Conservation (phyloP, 495 filamentous ascomycete species). For the Xylaria bambusicola region DNA sequence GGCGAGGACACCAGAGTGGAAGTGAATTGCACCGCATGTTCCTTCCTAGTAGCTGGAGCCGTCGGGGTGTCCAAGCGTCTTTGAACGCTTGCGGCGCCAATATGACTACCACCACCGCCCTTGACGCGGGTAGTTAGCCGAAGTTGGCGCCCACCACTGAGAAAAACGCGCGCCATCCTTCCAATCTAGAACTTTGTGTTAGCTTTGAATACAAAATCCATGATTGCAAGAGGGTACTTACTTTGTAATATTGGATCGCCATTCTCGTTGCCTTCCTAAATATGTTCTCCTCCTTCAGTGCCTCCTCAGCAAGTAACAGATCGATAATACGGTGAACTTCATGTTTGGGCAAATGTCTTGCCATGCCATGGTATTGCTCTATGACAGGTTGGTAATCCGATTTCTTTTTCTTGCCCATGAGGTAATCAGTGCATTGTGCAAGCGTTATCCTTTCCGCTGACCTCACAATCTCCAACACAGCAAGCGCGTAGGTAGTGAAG, state of each 20-base stretch:
- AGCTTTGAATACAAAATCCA: conserved; percentile 54
- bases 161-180: conserved; percentile 29
- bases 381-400: conserved; percentile 34
- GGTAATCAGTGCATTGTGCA: conserved; percentile 52
- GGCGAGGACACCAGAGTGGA: conserved; percentile 91
- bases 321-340: conserved; percentile 54
- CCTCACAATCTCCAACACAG: conserved; percentile 66
- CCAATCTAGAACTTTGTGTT: conserved; percentile 45
- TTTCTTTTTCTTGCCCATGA: conserved; percentile 47
- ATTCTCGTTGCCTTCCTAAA: conserved; percentile 36
- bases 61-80: conserved; percentile 24
- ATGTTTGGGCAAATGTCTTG: conserved; percentile 46
- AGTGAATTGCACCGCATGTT: conserved; percentile 28
- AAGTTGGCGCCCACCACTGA: conserved; percentile 32
- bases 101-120: conserved; percentile 30
- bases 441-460: conserved; percentile 53
- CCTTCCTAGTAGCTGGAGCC: conserved; percentile 32
- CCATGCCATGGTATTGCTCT: conserved; percentile 44
- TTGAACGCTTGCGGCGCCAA: conserved; percentile 15
- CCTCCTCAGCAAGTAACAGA: conserved; percentile 41
- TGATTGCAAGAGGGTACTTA: conserved; percentile 50
- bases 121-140: conserved; percentile 37
- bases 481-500: conserved; percentile 70
- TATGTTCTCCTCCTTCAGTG: conserved; percentile 51
- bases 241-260: conserved; percentile 42